Evolutionary conservation across 2,329 filamentous ascomycete genomes (phyloP).

Genomic region (Podosphaera fusca): DNA sequence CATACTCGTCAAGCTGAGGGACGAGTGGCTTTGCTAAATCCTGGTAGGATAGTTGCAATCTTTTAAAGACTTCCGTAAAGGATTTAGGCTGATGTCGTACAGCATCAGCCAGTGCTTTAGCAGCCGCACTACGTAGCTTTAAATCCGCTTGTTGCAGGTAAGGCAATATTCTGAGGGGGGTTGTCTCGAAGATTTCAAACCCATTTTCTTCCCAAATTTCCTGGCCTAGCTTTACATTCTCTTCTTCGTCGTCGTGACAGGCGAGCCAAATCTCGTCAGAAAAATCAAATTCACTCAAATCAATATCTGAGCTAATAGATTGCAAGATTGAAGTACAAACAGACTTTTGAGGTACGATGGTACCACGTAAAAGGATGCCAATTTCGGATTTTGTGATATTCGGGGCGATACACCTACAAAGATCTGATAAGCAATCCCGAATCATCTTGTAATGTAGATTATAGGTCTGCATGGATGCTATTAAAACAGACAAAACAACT

Average conservation of each 20-base stretch:
- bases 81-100: slow-evolving; percentile 35
- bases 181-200: slow-evolving; percentile 42
- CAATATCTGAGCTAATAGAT: slow-evolving; percentile 74
- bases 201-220: slow-evolving; percentile 93
- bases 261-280: slow-evolving; percentile 86
- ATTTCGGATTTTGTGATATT: slow-evolving; percentile 59
- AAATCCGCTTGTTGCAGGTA: slow-evolving; percentile 63
- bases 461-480: slow-evolving; percentile 68
- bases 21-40: slow-evolving; percentile 63
- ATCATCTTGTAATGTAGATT: slow-evolving; percentile 86
- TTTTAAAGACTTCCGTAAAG: slow-evolving; percentile 37
- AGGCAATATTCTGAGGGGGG: slow-evolving; percentile 44
- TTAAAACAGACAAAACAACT: slow-evolving; percentile 47
- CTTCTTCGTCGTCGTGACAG: slow-evolving; percentile 71
- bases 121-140: slow-evolving; percentile 64
- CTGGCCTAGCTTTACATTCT: slow-evolving; percentile 61
- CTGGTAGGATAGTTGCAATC: slow-evolving; percentile 47
- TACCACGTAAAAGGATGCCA: slow-evolving; percentile 49
- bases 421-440: slow-evolving; percentile 75
- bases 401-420: slow-evolving; percentile 62
- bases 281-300: slow-evolving; percentile 68
- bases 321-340: slow-evolving; percentile 73
- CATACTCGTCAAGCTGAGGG: slow-evolving; percentile 73
- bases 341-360: slow-evolving; percentile 54
- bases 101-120: slow-evolving; percentile 57